phyloP scores from a whole-genome alignment of 371 early-diverging fungal species.

The Cokeromyces recurvatus region DNA sequence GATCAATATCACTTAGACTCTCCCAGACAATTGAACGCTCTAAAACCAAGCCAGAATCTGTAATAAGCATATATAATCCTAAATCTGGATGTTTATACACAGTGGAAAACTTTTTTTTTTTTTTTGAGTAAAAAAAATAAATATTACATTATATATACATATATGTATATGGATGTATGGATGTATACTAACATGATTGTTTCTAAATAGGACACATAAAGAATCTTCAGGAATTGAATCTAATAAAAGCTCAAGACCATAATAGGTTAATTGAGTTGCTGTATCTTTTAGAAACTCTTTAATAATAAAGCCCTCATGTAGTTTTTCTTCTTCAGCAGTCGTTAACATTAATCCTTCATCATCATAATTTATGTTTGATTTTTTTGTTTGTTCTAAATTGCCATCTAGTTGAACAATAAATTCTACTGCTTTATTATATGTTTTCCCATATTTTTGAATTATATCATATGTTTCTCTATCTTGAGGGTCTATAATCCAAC shows the following conservation, averaged over 20 bases:
- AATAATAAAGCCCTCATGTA: slow-evolving; percentile 44
- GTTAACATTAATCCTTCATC: slow-evolving; percentile 28
- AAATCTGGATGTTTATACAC: slow-evolving; percentile 63
- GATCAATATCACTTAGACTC: slow-evolving; percentile 65
- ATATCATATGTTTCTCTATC: slow-evolving; percentile 50
- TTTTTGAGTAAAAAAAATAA: not conserved
- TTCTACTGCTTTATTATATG: slow-evolving; percentile 81
- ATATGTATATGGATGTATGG: not conserved
- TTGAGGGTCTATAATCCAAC: slow-evolving; percentile 83
- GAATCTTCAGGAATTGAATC: slow-evolving; percentile 57
- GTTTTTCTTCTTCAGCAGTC: slow-evolving; percentile 20
- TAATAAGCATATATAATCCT: slow-evolving; percentile 76
- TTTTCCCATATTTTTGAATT: slow-evolving; percentile 47
- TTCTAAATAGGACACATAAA: slow-evolving; percentile 82
- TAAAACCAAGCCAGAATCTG: slow-evolving; percentile 77
- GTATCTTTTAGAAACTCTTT: slow-evolving; percentile 67
- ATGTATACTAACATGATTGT: slow-evolving; percentile 72
- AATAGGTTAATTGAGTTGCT: slow-evolving; percentile 81
- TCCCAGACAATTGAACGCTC: slow-evolving; percentile 74
- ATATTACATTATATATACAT: too few species aligned
- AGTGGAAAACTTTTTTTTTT: slow-evolving; percentile 64
- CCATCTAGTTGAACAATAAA: slow-evolving; percentile 67
- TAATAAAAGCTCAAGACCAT: slow-evolving; percentile 65
- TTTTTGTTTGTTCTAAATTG: too few species aligned
- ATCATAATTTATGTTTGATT: slow-evolving; percentile 31